Conservation (phyloP, 805 yeast genomes). For the Sugiyamaella boreocaroliniensis region DNA sequence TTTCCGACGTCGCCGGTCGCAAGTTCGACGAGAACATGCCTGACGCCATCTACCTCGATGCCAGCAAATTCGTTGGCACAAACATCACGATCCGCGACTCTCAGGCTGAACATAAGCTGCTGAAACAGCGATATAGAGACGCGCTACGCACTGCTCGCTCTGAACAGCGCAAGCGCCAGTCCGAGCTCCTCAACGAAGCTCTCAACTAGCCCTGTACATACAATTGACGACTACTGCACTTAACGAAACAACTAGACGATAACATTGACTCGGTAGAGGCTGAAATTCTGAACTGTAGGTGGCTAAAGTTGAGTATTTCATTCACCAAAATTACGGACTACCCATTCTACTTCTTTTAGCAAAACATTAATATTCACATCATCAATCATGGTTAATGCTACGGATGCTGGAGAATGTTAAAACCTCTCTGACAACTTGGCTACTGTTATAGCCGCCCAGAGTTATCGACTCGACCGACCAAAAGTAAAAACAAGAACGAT, state of each 20-base stretch:
- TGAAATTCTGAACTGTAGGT: too few relatives aligned
- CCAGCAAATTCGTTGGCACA: conserved; percentile 48
- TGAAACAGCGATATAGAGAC: conserved; percentile 40
- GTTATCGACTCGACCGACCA: conserved; percentile 25
- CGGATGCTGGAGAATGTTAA: too few relatives aligned
- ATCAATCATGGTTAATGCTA: too few relatives aligned
- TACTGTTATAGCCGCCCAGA: background rate
- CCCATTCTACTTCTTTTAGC: too few relatives aligned
- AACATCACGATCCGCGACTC: conserved; percentile 43
- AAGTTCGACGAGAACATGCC: conserved; percentile 61
- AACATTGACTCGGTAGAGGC: too few relatives aligned
- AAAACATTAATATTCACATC: too few relatives aligned
- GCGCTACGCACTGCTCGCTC: conserved; percentile 42
- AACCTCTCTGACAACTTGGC: background rate
- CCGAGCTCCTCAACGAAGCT: conserved; percentile 23
- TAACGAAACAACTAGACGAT: too few relatives aligned
- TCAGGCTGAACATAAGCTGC: conserved; percentile 42
- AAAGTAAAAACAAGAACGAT: conserved; percentile 49
- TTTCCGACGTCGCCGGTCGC: conserved; percentile 33
- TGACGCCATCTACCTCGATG: conserved; percentile 60
- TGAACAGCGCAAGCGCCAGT: conserved; percentile 26
- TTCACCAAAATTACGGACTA: too few relatives aligned
- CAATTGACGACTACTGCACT: too few relatives aligned
- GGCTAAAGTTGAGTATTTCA: too few relatives aligned
- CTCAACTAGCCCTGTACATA: conserved; percentile 16